Percentiles rank a stretch among this genome's conserved stretches.
Evolutionary conservation across 176 grass and related monocot genomes (phyloP).

Genomic region (Eragrostis nindensis): DNA sequence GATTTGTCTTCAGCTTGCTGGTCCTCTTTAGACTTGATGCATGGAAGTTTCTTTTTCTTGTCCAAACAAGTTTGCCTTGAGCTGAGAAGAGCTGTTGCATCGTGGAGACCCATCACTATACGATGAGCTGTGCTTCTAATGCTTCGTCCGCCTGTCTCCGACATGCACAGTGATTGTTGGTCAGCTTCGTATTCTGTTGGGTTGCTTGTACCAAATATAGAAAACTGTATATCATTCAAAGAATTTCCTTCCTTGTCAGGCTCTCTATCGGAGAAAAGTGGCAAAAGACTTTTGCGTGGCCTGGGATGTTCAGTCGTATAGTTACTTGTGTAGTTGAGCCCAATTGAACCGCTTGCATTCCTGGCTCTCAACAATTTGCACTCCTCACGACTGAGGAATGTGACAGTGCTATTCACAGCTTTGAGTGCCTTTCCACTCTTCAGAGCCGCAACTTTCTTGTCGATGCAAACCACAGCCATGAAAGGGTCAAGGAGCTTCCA

Average conservation of each 20-base stretch:
- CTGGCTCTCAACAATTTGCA: slow-evolving; percentile 33
- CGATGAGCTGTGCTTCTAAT: slow-evolving; percentile 49
- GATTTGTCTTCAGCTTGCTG: slow-evolving; percentile 28
- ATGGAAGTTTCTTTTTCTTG: slow-evolving; percentile 33
- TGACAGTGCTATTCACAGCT: slow-evolving; percentile 66
- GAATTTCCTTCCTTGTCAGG: slow-evolving; percentile 24
- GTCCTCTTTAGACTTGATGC: slow-evolving; percentile 25
- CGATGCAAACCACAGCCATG: slow-evolving; percentile 72
- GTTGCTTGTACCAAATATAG: slow-evolving; percentile 33
- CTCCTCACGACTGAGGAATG: slow-evolving; percentile 29
- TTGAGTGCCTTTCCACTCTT: slow-evolving; percentile 53
- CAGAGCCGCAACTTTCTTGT: slow-evolving; percentile 56
- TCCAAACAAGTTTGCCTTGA: slow-evolving; percentile 24
- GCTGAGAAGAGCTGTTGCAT: slow-evolving; percentile 30
- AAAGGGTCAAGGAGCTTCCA: slow-evolving; percentile 82
- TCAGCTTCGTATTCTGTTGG: neutral
- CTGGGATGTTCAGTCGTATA: slow-evolving; percentile 7
- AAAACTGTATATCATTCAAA: slow-evolving; percentile 22
- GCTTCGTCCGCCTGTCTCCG: slow-evolving; percentile 41
- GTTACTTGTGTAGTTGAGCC: slow-evolving; percentile 18
- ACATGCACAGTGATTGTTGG: neutral
- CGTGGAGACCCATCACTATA: slow-evolving; percentile 48
- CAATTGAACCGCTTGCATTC: slow-evolving; percentile 28
- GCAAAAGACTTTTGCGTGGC: slow-evolving; percentile 56
- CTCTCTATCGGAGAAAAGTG: slow-evolving; percentile 38